These are phyloP conservation scores for Thelephora aurantiotincta DNA, from an alignment of 768 basidiomycete species.

Conservation along the genomic window DNA sequence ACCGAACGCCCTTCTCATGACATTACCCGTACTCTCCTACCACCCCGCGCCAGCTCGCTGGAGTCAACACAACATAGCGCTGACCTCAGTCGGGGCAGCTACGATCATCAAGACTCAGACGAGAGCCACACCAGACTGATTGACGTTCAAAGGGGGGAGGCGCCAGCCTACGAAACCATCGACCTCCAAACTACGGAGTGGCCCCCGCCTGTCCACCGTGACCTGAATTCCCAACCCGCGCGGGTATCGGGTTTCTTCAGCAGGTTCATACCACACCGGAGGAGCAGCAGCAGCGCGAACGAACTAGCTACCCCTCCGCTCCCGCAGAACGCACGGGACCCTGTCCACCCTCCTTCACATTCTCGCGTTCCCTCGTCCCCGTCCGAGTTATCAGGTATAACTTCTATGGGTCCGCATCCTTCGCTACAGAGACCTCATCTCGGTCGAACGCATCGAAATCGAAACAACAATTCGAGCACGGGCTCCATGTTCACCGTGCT, in stretches of 20 bases:
- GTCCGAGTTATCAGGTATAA: constrained; percentile 5
- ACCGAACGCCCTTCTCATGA: constrained; percentile 2
- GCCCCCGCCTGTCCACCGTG: constrained; percentile 1
- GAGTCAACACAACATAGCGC: not conserved
- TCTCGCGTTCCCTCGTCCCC: no score
- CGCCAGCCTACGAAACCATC: constrained; percentile 50
- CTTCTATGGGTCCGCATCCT: not conserved
- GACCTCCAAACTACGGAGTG: constrained; percentile 16
- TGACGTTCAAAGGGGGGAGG: constrained; percentile 36
- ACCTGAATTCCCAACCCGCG: constrained; percentile 3
- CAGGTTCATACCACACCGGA: constrained; percentile 10
- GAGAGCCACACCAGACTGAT: constrained; percentile 4
- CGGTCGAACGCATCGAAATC: constrained; percentile 8
- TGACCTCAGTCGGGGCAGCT: not conserved
- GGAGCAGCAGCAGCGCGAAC: not conserved
- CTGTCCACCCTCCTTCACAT: no score
- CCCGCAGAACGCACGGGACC: constrained; percentile 1
- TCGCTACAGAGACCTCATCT: constrained; percentile 1
- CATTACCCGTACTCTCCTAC: not conserved
- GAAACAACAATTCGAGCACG: constrained; percentile 24
- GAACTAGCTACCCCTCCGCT: constrained; percentile 2
- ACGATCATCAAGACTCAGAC: not conserved
- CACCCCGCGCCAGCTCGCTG: not conserved
- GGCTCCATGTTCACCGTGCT: constrained; percentile 18
- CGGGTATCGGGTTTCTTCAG: constrained; percentile 10